A percentile compares a stretch with the other conserved stretches of the same genome.
These are phyloP conservation scores for Aspergillus bertholletiae DNA, from an alignment of 495 filamentous ascomycete species.

Conservation along the genomic window DNA sequence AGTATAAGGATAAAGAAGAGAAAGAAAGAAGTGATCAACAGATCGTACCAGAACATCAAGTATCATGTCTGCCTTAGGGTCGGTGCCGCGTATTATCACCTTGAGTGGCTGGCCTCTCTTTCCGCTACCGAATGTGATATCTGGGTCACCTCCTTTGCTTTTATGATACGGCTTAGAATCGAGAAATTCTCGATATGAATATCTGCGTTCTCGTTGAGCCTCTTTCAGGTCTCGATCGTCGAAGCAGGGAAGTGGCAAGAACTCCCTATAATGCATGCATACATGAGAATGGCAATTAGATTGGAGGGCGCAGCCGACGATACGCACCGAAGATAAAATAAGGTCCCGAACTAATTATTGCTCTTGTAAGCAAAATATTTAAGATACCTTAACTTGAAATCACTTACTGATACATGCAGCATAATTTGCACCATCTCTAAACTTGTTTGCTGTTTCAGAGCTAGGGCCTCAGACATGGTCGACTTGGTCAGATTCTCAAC, in stretches of 20 bases:
- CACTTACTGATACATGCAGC: slow-evolving; percentile 37
- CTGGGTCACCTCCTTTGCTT: not conserved
- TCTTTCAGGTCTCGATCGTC: slow-evolving; percentile 27
- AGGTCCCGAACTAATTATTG: slow-evolving; percentile 21
- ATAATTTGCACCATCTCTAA: slow-evolving; percentile 48
- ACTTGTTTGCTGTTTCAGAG: slow-evolving; percentile 39
- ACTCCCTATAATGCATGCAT: slow-evolving; percentile 24
- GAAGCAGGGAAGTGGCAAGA: slow-evolving; percentile 30
- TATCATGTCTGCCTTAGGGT: slow-evolving; percentile 38
- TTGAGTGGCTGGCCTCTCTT: slow-evolving; percentile 26
- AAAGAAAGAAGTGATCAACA: not conserved
- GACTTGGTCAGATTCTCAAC: slow-evolving; percentile 9
- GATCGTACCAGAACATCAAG: slow-evolving; percentile 39
- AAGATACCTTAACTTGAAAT: not conserved
- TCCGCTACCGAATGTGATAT: slow-evolving; percentile 18
- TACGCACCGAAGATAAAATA: slow-evolving; percentile 31
- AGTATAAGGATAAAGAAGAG: not conserved
- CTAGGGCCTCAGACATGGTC: slow-evolving; percentile 1
- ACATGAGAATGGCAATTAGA: not conserved
- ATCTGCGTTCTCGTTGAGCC: slow-evolving; percentile 14
- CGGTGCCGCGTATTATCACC: slow-evolving; percentile 27
- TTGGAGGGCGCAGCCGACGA: not conserved
- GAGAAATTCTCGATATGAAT: slow-evolving; percentile 28
- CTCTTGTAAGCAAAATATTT: not conserved
- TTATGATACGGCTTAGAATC: not conserved